Evolutionary conservation across 2,329 filamentous ascomycete species (phyloP), one percentile per base, ranked within the genome.

Genomic region (Fusarium heterosporum): DNA sequence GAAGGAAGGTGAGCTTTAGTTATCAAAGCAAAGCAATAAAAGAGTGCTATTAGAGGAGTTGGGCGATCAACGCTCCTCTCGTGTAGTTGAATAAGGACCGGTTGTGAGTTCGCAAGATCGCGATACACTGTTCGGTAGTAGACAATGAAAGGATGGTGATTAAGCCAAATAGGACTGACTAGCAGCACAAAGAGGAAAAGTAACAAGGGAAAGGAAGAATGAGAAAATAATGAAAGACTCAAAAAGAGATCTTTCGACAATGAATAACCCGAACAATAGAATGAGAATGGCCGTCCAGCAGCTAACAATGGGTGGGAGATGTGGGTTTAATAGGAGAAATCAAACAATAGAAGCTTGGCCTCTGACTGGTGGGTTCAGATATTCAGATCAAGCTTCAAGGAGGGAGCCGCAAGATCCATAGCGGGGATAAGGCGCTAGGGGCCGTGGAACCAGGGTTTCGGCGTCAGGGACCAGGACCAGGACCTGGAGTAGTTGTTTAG

Each of bases 61-160:
- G 54, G 65, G 64, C 73, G 74, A 74, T 76, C 74, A 75, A 75
- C 73, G 73, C 66, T 74, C 72, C 72, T 76, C 71, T 73, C 61
- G 42, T 61, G 61, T 57, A 48, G n/a, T 55, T 66, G 58, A 64
- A 65, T 73, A 64, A 67, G 41, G 48, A 69, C 53, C 36, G 55
- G 55, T 61, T 29, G 61, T 48, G 41, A 49, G 50, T 54, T 60
- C 46, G 43, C 43, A 56, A 61, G 57, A 47, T 62, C 49, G 51
- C 58, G 63, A 69, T 52, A 60, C 63, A 61, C 51, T 56, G 62
- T 68, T 63, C 41, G 32, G 26, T 16, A 48, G 30, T 53, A 66
- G 49, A 62, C 55, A 66, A 56, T 50, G 59, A 68, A 72, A 69
- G 43, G 68, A 72, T 54, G 49, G 66, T 73, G 71, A 72, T 70